Base-by-base conservation (phyloP, 176 grass and related monocot genomes). In the Oryza glumipatula region DNA sequence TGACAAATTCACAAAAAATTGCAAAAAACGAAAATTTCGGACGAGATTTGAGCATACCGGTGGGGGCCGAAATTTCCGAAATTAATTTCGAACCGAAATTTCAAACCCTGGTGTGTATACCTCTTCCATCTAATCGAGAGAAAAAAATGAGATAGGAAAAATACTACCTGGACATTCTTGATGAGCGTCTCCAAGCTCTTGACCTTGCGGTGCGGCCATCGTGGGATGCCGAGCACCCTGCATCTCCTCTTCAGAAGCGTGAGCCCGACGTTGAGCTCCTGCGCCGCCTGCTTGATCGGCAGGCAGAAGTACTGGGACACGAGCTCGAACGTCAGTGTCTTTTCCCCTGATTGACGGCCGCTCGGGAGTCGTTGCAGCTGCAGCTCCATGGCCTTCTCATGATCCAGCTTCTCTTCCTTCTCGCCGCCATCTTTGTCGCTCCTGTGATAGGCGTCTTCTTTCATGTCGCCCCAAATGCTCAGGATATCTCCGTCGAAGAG, bases 201-300 rank as follows among this genome's bases (percentile, higher is more conserved):
- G 78, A 94, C 56, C 89, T 92, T 89, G 56, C 92, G 65, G 38
- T 90, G 79, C 10, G 92, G 87, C 89, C 92, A 94, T 13, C 85
- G 67, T 1, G 85, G 30, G 22, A 94, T 88, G 73, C 82, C 87
- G 6, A 94, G 63, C 23, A 82, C 78, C 60, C 90, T 68, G 83
- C 87, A 95, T n/a, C 41, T 47, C 67, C 58, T 90, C 90, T 95
- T 95, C 0, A 95, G 79, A 51, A 75, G 0, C 6, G 88, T 92
- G n/a, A 92, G 48, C 11, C 90, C 93, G 0, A 90, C 71, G 51
- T 88, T 79, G 58, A 95, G 88, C 79, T 78, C 79, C 76, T 7
- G 73, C 19, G 93, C 87, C 39, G 89, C 89, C 78, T 86, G 60
- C 78, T 86, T 92, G 68, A 94, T 88, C 39, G 89, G 87, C 90